Base-by-base conservation (phyloP, 306 rosid species). In the Cucurbita pepo region DNA sequence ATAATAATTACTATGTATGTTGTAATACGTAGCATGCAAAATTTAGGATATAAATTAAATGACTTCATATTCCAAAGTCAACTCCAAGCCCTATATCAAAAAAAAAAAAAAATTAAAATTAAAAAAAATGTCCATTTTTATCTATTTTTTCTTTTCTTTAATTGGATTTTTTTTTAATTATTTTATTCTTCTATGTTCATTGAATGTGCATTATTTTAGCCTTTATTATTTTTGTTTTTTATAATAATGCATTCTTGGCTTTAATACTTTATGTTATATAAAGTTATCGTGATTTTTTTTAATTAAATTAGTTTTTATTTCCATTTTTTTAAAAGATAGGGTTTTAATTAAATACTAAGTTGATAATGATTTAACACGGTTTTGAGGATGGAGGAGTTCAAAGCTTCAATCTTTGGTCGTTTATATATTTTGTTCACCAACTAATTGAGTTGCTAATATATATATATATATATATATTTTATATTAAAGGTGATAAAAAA, bases 341-440 rank as follows among this genome's bases (percentile, higher is more conserved):
- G 58, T 54, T 8, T 54, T 36, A 36, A 60, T 61, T 61, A 61
- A 52, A 52, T 10, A 56, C 13, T 65, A 11, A 10, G 52, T 64
- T 43, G 71, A 65, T 19, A 19, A 21, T 65, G 71, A 44, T 44
- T 44, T 65, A 65, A 65, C 71, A 65, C 71, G 54, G 71, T 65
- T 65, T 65, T 11, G 71, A 65, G 52, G 71, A 18, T 44, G 71
- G 38, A 37, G 22, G 71, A 44, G 38, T 21, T 43, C 54, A 43
- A 65, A 19, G 71, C 21, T 65, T 65, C 38, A 2, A 63, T 63
- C 5, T 10, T 41, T 41, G 34, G 1, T 62, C 13, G 6, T 41
- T 2, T 43, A 43, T 64, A 43, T 40, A 38, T 62, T 62, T 64
- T 19, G 37, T 44, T 41, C 70, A n/a, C 71, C 52, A 64, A 64